Base-by-base conservation (phyloP, 305 asterid genomes). In the Stenogyne calaminthoides region DNA sequence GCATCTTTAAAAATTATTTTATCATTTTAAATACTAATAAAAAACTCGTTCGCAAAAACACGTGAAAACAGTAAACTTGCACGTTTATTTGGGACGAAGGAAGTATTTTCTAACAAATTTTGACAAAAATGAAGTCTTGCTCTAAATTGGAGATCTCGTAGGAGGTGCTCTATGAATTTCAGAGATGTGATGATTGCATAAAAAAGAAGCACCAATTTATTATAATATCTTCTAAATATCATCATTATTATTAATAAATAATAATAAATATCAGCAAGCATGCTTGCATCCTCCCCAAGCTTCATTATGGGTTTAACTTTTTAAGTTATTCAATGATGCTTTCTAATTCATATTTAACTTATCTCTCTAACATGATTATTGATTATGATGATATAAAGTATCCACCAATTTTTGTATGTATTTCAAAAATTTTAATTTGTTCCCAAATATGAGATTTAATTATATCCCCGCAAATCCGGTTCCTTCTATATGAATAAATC, bases 201-300 rank as follows among this genome's bases (percentile, higher is more conserved):
- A 4, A 56, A 56, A 56, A 56, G 62, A 9, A 19, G 34, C 7
- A 56, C 37, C 16, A 16, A 56, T 56, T 22, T 56, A 56, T 55
- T 20, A 55, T 55, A 55, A 19, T 56, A 56, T 56, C 32, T 58
- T 58, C 11, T 58, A 29, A 58, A 32, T 16, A 62, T 62, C 49
- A 16, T 62, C 25, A 62, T 72, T 42, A 62, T 49, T 18, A 34
- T 32, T 20, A 27, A 14, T 29, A 51, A n/a, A 47, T 64, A 64
- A 46, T 60, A 32, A 10, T 34, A n/a, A 32, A 47, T 34, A 51
- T 22, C 11, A 64, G 25, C 36, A 15, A 51, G 72, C 77, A 64
- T 63, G 77, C 72, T 73, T 73, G 77, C 77, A 64, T 52, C 66
- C 44, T 16, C 18, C 19, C 7, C 66, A 73, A 73, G 77, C 51